Evolutionary conservation across 352 stramenopile species (phyloP), one percentile per base, ranked within the genome.

Genomic region (Globisporangium nunn): DNA sequence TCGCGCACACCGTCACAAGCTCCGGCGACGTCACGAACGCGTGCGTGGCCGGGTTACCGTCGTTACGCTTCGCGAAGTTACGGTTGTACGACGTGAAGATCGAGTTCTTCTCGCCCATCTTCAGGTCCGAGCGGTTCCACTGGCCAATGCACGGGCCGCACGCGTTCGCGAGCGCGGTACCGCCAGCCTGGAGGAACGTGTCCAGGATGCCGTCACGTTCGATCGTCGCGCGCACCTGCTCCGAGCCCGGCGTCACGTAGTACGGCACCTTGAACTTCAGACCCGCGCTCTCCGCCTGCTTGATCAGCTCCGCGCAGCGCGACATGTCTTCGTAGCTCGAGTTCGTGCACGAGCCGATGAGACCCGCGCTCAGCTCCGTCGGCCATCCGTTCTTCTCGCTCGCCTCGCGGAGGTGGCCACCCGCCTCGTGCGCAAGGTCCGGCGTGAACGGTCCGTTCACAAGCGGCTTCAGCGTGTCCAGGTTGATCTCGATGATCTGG

Each of bases 71-170:
- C 59, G 88, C 88, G 50, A 97, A 97, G 82, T 97, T 97, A 69
- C 91, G 77, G 87, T 97, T 97, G 78, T 97, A 97, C 55, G 91
- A 97, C 52, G 88, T 97, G 65, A 97, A 88, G 69, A 97, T 97
- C 55, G 88, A 96, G 82, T 97, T 97, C 70, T 93, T 93, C 66
- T 81, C 74, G 64, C 87, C 88, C 74, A 81, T 78, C 43, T 87
- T 70, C 63, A 94, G 74, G 62, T 97, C 88, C 5, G 68, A 82
- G 64, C 91, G 87, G 76, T 97, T 96, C 91, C 91, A 97, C 85
- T 97, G 88, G 28, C 91, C 91, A 85, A 97, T 97, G 78, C 91
- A 97, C 35, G 91, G 91, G 39, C 91, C 91, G 59, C 91, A 97
- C 50, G 91, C 91, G 73, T 97, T 97, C 53, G 91, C 88, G 47